Evolutionary conservation across 768 basidiomycete genomes (phyloP).

Genomic region (Lactifluus pinguis): DNA sequence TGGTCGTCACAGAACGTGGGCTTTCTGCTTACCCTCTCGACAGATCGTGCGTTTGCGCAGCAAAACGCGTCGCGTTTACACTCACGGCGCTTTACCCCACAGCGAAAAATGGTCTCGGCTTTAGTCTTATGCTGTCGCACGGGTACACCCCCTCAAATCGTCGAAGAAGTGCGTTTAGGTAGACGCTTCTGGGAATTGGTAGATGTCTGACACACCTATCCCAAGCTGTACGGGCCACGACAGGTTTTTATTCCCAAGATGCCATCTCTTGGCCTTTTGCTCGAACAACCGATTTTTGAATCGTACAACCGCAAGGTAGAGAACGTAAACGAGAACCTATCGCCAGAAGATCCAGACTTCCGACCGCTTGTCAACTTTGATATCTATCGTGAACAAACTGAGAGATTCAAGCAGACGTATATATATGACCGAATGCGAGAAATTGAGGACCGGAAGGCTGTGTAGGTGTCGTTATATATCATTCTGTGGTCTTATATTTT

Average conservation of each 20-base stretch:
- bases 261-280: constrained; percentile 85
- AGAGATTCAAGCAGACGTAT: constrained; percentile 72
- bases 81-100: constrained; percentile 12
- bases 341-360: constrained; percentile 48
- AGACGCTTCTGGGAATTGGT: not conserved
- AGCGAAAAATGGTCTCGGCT: constrained; percentile 97
- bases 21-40: constrained; percentile 6
- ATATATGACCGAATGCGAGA: constrained; percentile 84
- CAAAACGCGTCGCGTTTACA: constrained; percentile 12
- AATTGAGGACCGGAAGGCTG: constrained; percentile 68
- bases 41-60: constrained; percentile 39
- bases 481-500: not conserved
- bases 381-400: constrained; percentile 53
- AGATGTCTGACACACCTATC: not conserved
- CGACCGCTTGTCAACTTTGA: constrained; percentile 70
- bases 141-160: constrained; percentile 59
- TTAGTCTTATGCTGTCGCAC: constrained; percentile 76
- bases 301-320: constrained; percentile 60
- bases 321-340: constrained; percentile 41
- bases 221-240: constrained; percentile 66
- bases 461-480: constrained; percentile 44
- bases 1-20: constrained; percentile 14
- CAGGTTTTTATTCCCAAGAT: constrained; percentile 87
- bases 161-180: constrained; percentile 49
- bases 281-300: constrained; percentile 80